Conservation (phyloP, 768 basidiomycete species). For the Dendrothele bispora region DNA sequence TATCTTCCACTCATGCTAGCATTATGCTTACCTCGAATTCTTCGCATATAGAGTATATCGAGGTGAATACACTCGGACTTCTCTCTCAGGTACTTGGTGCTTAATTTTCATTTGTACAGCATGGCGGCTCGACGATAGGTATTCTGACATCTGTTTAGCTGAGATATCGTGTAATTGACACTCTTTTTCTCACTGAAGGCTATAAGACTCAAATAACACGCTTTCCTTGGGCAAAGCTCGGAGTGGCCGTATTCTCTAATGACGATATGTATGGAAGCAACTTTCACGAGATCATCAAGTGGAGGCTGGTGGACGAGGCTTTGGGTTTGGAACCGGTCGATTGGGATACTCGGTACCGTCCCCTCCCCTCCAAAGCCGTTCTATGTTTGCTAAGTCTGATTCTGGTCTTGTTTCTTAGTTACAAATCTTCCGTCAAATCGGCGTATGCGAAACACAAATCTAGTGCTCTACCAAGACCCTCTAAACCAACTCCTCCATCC, state of each 20-base stretch:
- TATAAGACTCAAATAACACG: conserved; percentile 14
- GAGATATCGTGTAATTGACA: no score
- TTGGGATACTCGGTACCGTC: conserved; percentile 15
- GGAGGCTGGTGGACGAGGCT: conserved; percentile 17
- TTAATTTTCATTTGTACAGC: no score
- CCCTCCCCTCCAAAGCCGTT: background rate
- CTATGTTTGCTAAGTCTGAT: background rate
- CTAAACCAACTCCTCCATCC: conserved; percentile 13
- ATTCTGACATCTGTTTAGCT: no score
- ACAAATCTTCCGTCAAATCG: conserved; percentile 6
- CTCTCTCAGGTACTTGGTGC: no score
- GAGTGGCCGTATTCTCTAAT: conserved; percentile 20
- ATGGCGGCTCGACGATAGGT: no score
- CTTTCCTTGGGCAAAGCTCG: conserved; percentile 18
- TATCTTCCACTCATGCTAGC: no score
- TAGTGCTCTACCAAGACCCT: conserved; percentile 12
- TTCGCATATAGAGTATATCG: background rate
- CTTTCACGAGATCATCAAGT: conserved; percentile 17
- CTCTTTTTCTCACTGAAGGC: no score
- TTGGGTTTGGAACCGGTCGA: conserved; percentile 20
- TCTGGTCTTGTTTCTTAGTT: no score
- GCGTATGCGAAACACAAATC: background rate
- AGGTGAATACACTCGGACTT: no score
- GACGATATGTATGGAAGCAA: conserved; percentile 16
- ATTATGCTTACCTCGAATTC: background rate